Conservation (phyloP, 768 basidiomycete genomes). For the Mycena rosella region DNA sequence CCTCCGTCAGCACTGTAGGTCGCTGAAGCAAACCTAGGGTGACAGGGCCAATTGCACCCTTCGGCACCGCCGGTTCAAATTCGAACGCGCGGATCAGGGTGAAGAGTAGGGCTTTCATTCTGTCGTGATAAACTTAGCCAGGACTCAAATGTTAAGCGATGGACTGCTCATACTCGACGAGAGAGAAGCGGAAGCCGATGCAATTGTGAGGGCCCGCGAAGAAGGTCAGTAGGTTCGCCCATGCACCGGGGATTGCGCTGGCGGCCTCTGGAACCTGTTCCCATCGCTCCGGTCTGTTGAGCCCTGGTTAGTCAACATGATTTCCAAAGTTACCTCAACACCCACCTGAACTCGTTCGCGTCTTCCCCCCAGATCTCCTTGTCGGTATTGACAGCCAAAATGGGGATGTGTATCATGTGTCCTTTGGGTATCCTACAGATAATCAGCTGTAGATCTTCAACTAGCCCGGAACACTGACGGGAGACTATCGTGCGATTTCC, state of each 20-base stretch:
- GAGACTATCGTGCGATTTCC: conserved; percentile 54
- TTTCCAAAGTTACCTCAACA: not conserved
- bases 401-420: conserved; percentile 60
- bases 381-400: conserved; percentile 63
- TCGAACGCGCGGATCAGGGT: conserved; percentile 56
- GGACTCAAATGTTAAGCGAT: too few relatives aligned
- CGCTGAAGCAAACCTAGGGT: not conserved
- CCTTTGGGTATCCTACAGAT: conserved; percentile 57
- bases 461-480: conserved; percentile 9
- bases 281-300: conserved; percentile 75
- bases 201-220: conserved; percentile 57
- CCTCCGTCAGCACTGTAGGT: not conserved
- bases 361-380: conserved; percentile 74
- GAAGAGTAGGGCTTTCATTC: conserved; percentile 11
- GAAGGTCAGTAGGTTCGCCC: conserved; percentile 71
- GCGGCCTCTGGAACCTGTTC: conserved; percentile 58
- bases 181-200: conserved; percentile 19
- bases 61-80: conserved; percentile 47
- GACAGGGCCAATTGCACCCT: not conserved
- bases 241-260: conserved; percentile 66
- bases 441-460: not conserved
- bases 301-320: not conserved
- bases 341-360: conserved; percentile 70
- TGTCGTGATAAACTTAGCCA: not conserved
- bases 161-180: conserved; percentile 6